These are phyloP conservation scores for Fusarium keratoplasticum DNA, from an alignment of 2,329 filamentous ascomycete species.

Conservation along the genomic window DNA sequence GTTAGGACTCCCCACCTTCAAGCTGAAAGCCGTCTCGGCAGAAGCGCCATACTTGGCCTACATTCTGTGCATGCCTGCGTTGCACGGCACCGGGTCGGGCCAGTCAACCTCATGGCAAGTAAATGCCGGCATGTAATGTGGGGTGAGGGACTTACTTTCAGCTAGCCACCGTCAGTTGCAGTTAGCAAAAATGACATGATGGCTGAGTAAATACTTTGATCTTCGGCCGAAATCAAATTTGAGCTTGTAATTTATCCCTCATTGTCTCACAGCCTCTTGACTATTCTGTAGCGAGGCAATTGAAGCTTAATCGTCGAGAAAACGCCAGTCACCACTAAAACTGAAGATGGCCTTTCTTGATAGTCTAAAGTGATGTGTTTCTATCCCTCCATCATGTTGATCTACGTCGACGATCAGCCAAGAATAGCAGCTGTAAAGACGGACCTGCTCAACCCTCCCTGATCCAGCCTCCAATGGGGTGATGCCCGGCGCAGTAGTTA, in stretches of 20 bases:
- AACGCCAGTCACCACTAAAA: accelerated
- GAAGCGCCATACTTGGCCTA: background rate
- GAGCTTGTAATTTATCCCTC: background rate
- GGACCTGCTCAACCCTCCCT: background rate
- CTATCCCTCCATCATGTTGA: background rate
- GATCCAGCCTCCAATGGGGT: background rate
- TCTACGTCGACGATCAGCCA: background rate
- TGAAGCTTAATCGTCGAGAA: too few species aligned
- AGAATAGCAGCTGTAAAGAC: background rate
- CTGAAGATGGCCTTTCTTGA: accelerated
- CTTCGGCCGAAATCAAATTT: background rate
- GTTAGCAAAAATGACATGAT: background rate
- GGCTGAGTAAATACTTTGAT: background rate
- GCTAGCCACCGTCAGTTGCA: background rate
- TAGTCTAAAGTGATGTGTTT: background rate
- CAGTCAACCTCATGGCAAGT: background rate
- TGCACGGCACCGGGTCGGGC: background rate
- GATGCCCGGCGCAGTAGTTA: background rate
- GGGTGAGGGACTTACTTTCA: background rate
- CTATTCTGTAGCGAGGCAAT: background rate
- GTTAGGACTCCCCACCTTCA: background rate
- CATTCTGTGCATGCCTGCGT: background rate
- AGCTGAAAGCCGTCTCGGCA: background rate
- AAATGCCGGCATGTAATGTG: background rate
- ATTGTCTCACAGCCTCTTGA: background rate